Conservation (phyloP, 225 moss, liverwort and hornwort species). For the Rhytidiadelphus loreus region DNA sequence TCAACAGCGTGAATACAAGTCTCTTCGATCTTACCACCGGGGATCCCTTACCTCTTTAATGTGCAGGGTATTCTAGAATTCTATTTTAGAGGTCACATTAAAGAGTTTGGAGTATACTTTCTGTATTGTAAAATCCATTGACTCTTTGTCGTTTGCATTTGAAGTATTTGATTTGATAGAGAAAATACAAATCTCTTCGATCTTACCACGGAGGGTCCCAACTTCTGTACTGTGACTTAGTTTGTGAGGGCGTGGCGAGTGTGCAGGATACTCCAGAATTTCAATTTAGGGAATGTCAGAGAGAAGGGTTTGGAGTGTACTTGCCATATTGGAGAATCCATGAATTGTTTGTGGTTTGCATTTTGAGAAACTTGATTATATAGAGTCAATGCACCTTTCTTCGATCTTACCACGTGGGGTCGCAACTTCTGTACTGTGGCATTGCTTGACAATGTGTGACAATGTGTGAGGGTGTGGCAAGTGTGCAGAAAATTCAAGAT, state of each 20-base stretch:
- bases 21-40: neutral
- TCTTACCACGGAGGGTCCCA: neutral
- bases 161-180: neutral
- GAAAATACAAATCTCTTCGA: neutral
- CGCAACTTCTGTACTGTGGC: neutral
- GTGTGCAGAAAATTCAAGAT: no score
- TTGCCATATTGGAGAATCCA: no score
- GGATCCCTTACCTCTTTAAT: neutral
- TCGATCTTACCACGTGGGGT: neutral
- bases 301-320: neutral
- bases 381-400: neutral
- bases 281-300: neutral
- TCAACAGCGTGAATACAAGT: neutral
- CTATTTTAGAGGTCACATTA: neutral
- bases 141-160: neutral
- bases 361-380: neutral
- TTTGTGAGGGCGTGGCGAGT: neutral
- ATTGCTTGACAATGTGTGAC: neutral
- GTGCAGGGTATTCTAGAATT: neutral
- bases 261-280: neutral
- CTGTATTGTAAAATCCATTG: neutral
- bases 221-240: neutral
- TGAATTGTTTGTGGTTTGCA: neutral
- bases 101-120: neutral
- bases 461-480: neutral